These are phyloP conservation scores for Paracoccidioides brasiliensis DNA, from an alignment of 2,329 filamentous ascomycete genomes.

Conservation along the genomic window DNA sequence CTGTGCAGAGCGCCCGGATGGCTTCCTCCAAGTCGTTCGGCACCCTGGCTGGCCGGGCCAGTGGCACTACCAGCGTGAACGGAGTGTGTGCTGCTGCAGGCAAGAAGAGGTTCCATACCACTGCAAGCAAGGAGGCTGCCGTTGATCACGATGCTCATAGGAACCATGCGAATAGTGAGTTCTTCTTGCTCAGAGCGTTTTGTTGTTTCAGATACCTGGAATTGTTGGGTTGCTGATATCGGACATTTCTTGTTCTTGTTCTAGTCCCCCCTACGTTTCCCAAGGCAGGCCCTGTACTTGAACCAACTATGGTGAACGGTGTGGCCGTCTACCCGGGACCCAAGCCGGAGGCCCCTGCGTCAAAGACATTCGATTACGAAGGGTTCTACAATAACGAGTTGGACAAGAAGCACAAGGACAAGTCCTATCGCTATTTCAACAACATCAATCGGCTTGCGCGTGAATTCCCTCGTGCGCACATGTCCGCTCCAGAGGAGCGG, in stretches of 20 bases:
- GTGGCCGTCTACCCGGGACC: slow-evolving; percentile 9
- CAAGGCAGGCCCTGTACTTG: slow-evolving; percentile 1
- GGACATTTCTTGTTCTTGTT: neutral
- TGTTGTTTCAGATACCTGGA: neutral
- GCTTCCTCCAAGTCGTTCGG: slow-evolving; percentile 27
- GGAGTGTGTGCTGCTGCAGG: slow-evolving; percentile 36
- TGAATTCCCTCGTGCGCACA: slow-evolving; percentile 91
- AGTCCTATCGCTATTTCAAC: slow-evolving; percentile 99
- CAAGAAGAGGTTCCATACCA: slow-evolving; percentile 72
- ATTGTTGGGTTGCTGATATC: neutral
- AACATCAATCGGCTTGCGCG: slow-evolving; percentile 98
- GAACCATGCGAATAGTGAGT: slow-evolving; percentile 39
- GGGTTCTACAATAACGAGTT: slow-evolving; percentile 76
- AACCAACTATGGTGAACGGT: slow-evolving; percentile 3
- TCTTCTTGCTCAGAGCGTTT: neutral
- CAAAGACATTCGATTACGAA: slow-evolving; percentile 73
- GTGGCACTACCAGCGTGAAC: slow-evolving; percentile 28
- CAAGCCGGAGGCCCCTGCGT: slow-evolving; percentile 36
- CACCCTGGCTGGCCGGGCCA: slow-evolving; percentile 20
- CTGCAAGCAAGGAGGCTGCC: slow-evolving; percentile 61
- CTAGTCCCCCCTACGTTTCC: slow-evolving; percentile 7
- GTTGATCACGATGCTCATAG: slow-evolving; percentile 45
- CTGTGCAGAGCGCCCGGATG: slow-evolving; percentile 53
- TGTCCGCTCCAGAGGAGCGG: slow-evolving; percentile 64
- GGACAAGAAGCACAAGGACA: slow-evolving; percentile 99